Evolutionary conservation across 768 basidiomycete genomes (phyloP), one percentile per base, ranked within the genome.

Genomic region (Sporobolomyces pararoseus): DNA sequence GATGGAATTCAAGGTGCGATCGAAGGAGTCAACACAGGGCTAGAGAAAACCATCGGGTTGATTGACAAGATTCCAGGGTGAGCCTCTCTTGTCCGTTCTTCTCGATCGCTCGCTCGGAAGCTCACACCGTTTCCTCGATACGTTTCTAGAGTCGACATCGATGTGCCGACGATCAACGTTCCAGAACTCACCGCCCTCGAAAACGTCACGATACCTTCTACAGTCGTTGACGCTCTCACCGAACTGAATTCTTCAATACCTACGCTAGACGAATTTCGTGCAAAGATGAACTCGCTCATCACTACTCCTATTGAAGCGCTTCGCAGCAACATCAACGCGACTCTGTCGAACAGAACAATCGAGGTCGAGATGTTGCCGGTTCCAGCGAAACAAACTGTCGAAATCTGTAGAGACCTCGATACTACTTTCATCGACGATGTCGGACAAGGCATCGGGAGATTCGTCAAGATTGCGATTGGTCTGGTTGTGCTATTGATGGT

Each of bases 321-420:
- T 61, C 96, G 93, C 79, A 82, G 85, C 69, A 90, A 94, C 58
- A 92, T 98, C 79, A 95, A 95, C 77, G 83, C 87, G 66, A 93
- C 91, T 0, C 89, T 96, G 72, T 76, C 83, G 35, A 84, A 84
- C n/a, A 25, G 64, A n/a, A 82, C 94, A 47, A 61, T 70, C 63
- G 84, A 90, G 75, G 82, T 88, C 12, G 85, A 86, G 13, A 79
- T 85, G 14, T 84, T 96, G 29, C 89, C 93, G 16, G 83, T 94
- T 14, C 94, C 94, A 0, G 82, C 83, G 46, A 84, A 85, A 76
- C 86, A 86, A 72, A 81, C 82, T 0, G 80, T 95, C 64, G 78
- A 85, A 12, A 90, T 98, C 78, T 99, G 95, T 80, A 79, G 81
- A 52, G 81, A 85, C 59, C 77, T 96, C 67, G 91, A 98, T 80